Conservation (phyloP, 1,284 basidiomycete species). For the Porphyrellus sp. region DNA sequence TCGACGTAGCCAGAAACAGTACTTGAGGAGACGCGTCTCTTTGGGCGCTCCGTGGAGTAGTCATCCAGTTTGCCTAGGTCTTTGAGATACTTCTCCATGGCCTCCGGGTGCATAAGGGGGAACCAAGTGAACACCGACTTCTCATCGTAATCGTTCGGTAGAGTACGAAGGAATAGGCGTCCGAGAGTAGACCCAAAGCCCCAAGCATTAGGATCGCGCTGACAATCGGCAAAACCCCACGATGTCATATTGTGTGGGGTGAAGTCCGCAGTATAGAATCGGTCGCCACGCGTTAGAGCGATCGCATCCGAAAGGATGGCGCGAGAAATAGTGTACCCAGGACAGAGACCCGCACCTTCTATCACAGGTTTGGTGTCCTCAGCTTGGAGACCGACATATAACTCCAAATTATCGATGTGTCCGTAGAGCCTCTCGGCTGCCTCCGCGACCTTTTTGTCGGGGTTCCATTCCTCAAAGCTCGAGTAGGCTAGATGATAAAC, state of each 20-base stretch:
- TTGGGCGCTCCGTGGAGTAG: constrained; percentile 54
- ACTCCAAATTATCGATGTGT: constrained; percentile 75
- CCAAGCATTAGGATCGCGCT: constrained; percentile 62
- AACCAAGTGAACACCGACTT: constrained; percentile 82
- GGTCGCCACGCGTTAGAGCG: constrained; percentile 77
- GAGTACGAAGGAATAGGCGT: constrained; percentile 66
- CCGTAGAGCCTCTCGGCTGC: constrained; percentile 78
- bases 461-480: constrained; percentile 81
- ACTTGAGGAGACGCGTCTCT: constrained; percentile 23
- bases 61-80: constrained; percentile 51
- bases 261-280: constrained; percentile 81
- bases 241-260: constrained; percentile 78
- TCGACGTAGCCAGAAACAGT: constrained; percentile 48
- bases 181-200: constrained; percentile 75
- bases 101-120: constrained; percentile 74
- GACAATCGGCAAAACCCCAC: constrained; percentile 79
- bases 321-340: constrained; percentile 80
- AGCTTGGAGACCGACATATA: constrained; percentile 73
- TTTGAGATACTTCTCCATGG: constrained; percentile 59
- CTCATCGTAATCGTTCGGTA: constrained; percentile 66
- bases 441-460: constrained; percentile 63
- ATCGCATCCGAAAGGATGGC: constrained; percentile 89
- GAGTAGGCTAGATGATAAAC: constrained; percentile 44
- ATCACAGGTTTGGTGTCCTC: constrained; percentile 75
- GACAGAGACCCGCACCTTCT: constrained; percentile 78